Evolutionary conservation across 2,329 filamentous ascomycete genomes (phyloP).

Genomic region (Beauveria scarabaeidicola): DNA sequence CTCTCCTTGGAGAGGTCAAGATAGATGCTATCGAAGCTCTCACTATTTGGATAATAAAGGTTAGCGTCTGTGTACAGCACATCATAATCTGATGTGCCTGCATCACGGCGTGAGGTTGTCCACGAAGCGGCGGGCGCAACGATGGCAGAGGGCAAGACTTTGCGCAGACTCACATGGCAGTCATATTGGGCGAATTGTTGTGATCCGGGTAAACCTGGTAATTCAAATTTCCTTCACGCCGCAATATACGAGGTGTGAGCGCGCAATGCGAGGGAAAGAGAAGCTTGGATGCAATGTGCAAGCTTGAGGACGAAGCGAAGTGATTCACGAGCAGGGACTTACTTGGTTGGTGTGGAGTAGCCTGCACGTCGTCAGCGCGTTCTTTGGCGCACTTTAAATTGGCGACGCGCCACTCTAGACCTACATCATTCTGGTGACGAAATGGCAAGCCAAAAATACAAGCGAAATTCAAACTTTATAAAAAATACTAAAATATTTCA

Average conservation of each 20-base stretch:
- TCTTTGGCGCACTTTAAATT: slow-evolving; percentile 4
- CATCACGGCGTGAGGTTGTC: neutral
- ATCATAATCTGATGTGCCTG: neutral
- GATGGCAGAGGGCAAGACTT: neutral
- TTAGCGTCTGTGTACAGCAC: neutral
- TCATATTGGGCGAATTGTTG: slow-evolving; percentile 23
- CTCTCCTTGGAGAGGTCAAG: slow-evolving; percentile 88
- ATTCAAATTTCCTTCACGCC: neutral
- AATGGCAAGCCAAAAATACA: too few relatives aligned
- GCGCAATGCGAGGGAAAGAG: neutral
- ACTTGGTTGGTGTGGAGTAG: neutral
- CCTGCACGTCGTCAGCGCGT: neutral
- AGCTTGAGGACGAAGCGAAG: neutral
- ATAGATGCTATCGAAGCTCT: slow-evolving; percentile 96
- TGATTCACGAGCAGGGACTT: neutral
- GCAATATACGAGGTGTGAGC: neutral
- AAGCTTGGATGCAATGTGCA: neutral
- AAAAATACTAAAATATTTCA: neutral
- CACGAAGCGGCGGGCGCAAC: neutral
- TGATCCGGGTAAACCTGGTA: neutral
- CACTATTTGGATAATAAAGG: slow-evolving; percentile 34
- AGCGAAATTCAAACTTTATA: neutral
- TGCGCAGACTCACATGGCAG: slow-evolving; percentile 27
- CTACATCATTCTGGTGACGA: neutral
- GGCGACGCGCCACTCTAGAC: slow-evolving; percentile 1